Base-by-base conservation (phyloP, 345 rosid genomes). In the Moricandia arvensis region DNA sequence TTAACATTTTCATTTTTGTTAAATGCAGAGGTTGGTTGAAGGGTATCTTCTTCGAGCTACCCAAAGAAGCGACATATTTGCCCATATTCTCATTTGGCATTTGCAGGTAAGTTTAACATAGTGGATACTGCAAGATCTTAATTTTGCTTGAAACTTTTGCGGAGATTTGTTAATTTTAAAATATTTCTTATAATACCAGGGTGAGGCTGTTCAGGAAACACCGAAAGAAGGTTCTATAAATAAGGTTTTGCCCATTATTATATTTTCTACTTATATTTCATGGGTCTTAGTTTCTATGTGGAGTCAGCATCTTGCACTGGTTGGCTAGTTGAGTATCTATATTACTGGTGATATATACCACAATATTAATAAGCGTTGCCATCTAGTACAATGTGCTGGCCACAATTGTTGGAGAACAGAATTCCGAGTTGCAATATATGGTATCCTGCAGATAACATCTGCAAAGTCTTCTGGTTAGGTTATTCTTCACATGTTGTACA, bases 31-130 rank as follows among this genome's bases (percentile, higher is more conserved):
- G 77, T 79, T 95, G 59, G 99, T 96, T 37, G 97, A 96, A 86
- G 98, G 99, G 53, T 96, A 96, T 80, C 83, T 96, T 85, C 93
- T 96, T 33, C 86, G 98, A 87, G 99, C 99, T 61, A 80, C 99
- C 75, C 96, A 96, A 75, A 85, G 94, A 82, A 96, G 98, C 79
- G 97, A 96, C 77, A 81, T 96, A 82, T 96, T 96, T 78, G 93
- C 98, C 66, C 99, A 96, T 80, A 96, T 93, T 82, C 83, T 96
- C 74, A 93, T 96, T 81, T 96, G 99, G 99, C 94, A 89, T 85
- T 81, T 96, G 68, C 97, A 93, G 96, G 99, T 96, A 64, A 34
- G 82, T 60, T 69, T 60, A 10, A 35, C 47, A 51, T 70, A 37
- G 16, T 79, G 45, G 59, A 43, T 35, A 66, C 72, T 64, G 66